A percentile compares a stretch with the other conserved stretches of the same genome.
Conservation (phyloP, 305 asterid species). For the Rubia tinctorum region DNA sequence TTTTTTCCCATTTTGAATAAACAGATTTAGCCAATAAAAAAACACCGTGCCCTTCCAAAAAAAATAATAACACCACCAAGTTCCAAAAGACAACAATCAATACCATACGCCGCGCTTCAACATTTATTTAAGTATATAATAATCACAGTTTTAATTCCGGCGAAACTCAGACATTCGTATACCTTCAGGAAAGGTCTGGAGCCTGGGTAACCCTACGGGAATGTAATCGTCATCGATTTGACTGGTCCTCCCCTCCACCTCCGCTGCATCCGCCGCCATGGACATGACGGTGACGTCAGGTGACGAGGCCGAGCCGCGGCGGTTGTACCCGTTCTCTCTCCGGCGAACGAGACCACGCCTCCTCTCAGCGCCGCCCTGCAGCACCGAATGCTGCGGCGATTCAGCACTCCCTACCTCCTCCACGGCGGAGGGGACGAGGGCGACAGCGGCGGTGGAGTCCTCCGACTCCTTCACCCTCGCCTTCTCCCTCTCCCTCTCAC, state of each 20-base stretch:
- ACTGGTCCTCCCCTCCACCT: no score
- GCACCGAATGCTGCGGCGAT: constrained; percentile 44
- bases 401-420: constrained; percentile 35
- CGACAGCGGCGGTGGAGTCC: constrained; percentile 47
- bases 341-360: constrained; percentile 37
- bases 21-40: neutral
- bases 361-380: no score
- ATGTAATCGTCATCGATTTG: no score
- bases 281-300: no score
- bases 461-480: constrained; percentile 53
- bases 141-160: no score
- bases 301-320: no score
- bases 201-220: no score
- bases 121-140: constrained; percentile 22
- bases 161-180: no score
- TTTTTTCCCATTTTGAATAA: neutral
- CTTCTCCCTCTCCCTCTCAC: no score
- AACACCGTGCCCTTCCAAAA: neutral
- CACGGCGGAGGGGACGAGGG: constrained; percentile 13
- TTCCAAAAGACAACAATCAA: neutral
- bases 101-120: constrained; percentile 17
- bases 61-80: neutral
- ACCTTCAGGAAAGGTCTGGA: no score
- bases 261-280: no score
- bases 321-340: no score